Evolutionary conservation across 164 flowering plant genomes (phyloP), one percentile per base, ranked within the genome.

Genomic region (Magnolia kwangsiensis): DNA sequence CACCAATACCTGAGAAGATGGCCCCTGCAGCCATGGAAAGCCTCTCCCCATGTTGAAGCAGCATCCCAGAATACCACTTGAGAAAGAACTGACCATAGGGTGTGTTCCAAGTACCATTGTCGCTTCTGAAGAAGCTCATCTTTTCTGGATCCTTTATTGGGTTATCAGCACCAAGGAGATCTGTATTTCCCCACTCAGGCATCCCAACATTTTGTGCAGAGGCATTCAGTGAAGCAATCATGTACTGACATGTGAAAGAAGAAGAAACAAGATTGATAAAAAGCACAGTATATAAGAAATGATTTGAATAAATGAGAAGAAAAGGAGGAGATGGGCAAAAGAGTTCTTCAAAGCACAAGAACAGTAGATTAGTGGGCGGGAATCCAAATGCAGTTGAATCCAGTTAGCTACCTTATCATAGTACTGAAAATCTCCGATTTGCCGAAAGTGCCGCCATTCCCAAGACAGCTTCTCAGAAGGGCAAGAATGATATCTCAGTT

Each of bases 401-500:
- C 19, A 68, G 51, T 58, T 75, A 49, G 73, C 8, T 81, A 89
- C 91, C 92, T 91, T 89, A 78, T 92, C 97, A 85, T 87, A 89
- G 84, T 91, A 91, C 67, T 90, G 94, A 69, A 91, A 92, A 78
- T 89, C 94, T 63, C 94, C 91, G 78, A 89, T 80, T 68, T 84
- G 91, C 74, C 77, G 83, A 7, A 81, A 49, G 45, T 37, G 45
- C n/a, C 76, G 80, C 87, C 86, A 83, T 67, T 81, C 76, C 82
- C 87, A 71, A 14, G 83, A 64, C 9, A 83, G 82, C 78, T 84
- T 86, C 29, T 81, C 80, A 45, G 85, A 71, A 68, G 88, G 89
- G 80, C 77, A 78, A 21, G 87, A 91, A 51, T 95, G 97, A 72
- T 90, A 93, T 78, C 92, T 84, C 61, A 93, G 79, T 78, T 93